Evolutionary conservation across 192 early-diverging fungal genomes (phyloP).

Genomic region (Backusella morwellensis): DNA sequence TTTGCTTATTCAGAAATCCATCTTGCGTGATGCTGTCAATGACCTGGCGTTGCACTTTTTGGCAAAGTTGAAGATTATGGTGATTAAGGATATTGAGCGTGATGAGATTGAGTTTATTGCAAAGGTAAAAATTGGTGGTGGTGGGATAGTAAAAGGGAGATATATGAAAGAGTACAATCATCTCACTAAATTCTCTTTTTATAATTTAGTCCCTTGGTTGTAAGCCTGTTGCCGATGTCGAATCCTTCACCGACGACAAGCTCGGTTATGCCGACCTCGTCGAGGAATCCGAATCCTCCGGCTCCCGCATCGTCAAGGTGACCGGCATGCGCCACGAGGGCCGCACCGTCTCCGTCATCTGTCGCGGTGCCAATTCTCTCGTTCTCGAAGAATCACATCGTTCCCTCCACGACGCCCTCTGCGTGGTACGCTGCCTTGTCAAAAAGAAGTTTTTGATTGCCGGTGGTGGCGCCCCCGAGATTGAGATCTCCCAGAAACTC

Average conservation of each 20-base stretch:
- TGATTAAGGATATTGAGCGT: conserved; percentile 96
- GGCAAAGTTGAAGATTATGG: conserved; percentile 97
- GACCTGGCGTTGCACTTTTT: conserved; percentile 97
- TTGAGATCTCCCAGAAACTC: conserved; percentile 87
- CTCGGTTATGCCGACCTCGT: conserved; percentile 94
- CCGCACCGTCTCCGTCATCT: conserved; percentile 91
- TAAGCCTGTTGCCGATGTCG: conserved; percentile 99
- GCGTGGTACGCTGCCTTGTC: conserved; percentile 97
- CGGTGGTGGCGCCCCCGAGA: conserved; percentile 98
- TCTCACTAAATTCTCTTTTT: background rate
- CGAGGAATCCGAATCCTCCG: conserved; percentile 86
- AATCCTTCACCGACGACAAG: conserved; percentile 98
- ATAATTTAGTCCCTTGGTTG: conserved; percentile 83
- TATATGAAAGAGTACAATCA: background rate
- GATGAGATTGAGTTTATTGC: conserved; percentile 99
- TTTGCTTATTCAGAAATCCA: conserved; percentile 97
- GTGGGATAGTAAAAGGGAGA: background rate
- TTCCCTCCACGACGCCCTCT: conserved; percentile 97
- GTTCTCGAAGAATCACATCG: conserved; percentile 97
- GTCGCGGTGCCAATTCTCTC: conserved; percentile 94
- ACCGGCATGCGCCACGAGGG: conserved; percentile 89
- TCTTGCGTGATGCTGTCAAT: conserved; percentile 97
- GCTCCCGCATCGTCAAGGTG: conserved; percentile 89
- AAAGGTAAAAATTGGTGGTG: conserved; percentile 67
- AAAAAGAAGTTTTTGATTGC: conserved; percentile 97